Evolutionary conservation across 2,329 filamentous ascomycete species (phyloP).

Genomic region (Coniella vitis): DNA sequence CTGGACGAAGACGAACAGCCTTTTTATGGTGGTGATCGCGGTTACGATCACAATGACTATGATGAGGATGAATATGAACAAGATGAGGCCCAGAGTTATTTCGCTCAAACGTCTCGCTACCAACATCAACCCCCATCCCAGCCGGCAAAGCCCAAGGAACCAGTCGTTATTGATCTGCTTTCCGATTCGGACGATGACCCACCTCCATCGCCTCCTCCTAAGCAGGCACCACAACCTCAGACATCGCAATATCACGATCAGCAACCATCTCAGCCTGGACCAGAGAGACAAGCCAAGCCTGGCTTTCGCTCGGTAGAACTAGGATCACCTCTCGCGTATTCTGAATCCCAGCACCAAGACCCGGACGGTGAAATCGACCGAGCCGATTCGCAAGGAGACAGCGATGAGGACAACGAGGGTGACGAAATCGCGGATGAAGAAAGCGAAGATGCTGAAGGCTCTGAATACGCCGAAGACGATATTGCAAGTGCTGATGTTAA

Average conservation of each 20-base stretch:
- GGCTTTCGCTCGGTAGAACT: background rate
- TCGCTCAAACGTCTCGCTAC: background rate
- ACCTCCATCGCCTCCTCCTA: constrained; percentile 10
- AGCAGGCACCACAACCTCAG: background rate
- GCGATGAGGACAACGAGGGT: background rate
- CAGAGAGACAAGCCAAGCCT: background rate
- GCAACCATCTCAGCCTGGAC: background rate
- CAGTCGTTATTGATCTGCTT: constrained; percentile 40
- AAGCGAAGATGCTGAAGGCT: background rate
- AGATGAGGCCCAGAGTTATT: constrained; percentile 1
- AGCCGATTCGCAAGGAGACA: background rate
- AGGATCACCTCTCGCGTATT: background rate
- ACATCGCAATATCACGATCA: constrained; percentile 1
- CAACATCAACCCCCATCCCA: background rate
- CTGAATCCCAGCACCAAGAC: background rate
- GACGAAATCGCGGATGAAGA: too few relatives aligned
- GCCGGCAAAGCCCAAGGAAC: constrained; percentile 23
- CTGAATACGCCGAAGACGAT: background rate
- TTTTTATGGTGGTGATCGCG: constrained; percentile 16
- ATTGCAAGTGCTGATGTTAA: constrained; percentile 1
- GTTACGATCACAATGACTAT: constrained; percentile 18
- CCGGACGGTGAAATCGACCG: background rate
- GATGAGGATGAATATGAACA: constrained; percentile 22
- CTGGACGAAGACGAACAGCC: constrained; percentile 17
- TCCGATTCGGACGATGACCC: constrained; percentile 38